Percentiles rank a stretch among this genome's conserved stretches.
phyloP scores from a whole-genome alignment of 768 basidiomycete species.

The Termitomyces sp. region DNA sequence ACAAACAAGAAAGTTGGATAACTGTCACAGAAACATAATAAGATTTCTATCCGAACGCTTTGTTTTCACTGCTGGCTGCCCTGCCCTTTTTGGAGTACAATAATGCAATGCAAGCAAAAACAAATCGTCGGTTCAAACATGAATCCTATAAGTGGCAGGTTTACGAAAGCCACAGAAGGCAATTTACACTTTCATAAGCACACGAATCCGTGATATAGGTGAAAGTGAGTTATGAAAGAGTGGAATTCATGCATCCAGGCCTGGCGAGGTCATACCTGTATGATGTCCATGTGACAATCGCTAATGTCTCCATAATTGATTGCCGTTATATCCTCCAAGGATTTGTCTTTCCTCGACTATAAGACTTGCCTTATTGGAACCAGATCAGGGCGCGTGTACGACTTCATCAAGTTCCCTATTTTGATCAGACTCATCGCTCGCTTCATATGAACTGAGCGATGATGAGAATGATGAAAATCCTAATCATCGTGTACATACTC shows the following conservation, averaged over 20 bases:
- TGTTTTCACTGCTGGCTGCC: background rate
- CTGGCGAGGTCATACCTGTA: background rate
- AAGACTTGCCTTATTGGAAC: background rate
- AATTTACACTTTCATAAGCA: background rate
- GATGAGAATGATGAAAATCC: background rate
- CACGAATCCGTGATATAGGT: too few species aligned
- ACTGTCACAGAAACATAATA: too few species aligned
- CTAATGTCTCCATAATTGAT: background rate
- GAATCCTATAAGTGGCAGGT: background rate
- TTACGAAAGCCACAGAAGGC: background rate
- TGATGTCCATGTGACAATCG: background rate
- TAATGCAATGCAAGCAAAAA: background rate
- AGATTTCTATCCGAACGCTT: background rate
- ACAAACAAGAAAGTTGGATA: background rate
- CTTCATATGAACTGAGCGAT: background rate
- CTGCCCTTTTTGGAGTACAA: too few species aligned
- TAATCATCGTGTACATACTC: background rate
- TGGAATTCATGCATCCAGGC: background rate
- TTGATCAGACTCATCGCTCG: background rate
- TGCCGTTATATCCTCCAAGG: background rate
- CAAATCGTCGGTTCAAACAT: background rate
- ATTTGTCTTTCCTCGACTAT: background rate
- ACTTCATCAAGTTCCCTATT: background rate
- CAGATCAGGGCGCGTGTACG: background rate
- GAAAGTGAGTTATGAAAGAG: background rate